Base-by-base conservation (phyloP, 192 early-diverging fungal genomes). In the Borealophlyctis nickersoniae region DNA sequence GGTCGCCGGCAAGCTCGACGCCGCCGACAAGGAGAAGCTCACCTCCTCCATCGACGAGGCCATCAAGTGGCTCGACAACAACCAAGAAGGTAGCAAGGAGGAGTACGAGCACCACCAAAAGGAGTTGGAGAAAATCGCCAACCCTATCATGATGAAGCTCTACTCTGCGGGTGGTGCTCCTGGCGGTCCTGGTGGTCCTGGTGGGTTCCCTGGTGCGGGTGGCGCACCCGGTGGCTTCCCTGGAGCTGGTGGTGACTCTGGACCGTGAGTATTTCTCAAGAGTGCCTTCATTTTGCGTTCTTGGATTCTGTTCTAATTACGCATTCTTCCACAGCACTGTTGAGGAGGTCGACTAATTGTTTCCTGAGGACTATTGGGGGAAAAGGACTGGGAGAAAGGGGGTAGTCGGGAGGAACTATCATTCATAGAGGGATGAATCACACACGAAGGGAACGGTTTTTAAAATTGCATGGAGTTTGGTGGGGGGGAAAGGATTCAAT, bases 131-230 rank as follows among this genome's bases (percentile, higher is more conserved):
- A 84, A 83, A 70, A 57, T 87, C 50, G 91, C 89, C 65, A 91
- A 92, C 81, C 92, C 93, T 66, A 92, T 95, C 81, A 95, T 95
- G 90, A 87, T 79, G 74, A 88, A 86, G 75, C 71, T 93, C 73
- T 93, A 95, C 82, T 77, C 82, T 69, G 77, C 70, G 56, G 86
- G 84, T 49, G 91, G 80, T 76, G 77, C 81, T 49, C 71, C 81
- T 60, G 81, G 78, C 55, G 85, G 73, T 67, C 61, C 39, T 45
- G 39, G 71, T 23, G 31, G 52, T 7, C 74, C 79, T 52, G 83
- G 79, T 69, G 87, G 80, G 48, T 60, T 60, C 56, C 64, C 64
- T 13, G 51, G 45, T 14, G n/a, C n/a, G n/a, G 78, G 81, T 51
- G 51, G 52, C 27, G 73, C 86, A 62, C 84, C 88, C 34, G 89